phyloP scores from a whole-genome alignment of 2,329 filamentous ascomycete genomes.

The Clonostachys solani region DNA sequence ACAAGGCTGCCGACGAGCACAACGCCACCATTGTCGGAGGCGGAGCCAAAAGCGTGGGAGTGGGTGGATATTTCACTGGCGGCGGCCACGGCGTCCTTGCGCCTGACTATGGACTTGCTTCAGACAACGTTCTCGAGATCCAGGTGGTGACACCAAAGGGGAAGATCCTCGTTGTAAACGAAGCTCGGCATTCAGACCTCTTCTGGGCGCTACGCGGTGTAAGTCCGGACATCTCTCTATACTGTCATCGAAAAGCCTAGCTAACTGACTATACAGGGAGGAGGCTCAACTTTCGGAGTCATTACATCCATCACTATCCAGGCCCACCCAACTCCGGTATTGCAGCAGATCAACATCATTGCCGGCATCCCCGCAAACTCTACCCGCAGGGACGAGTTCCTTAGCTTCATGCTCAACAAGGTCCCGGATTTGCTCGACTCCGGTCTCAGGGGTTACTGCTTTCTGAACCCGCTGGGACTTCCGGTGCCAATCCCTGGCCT shows the following conservation, averaged over 20 bases:
- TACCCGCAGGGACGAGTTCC: slow-evolving; percentile 36
- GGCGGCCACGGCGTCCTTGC: slow-evolving; percentile 55
- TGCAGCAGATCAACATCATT: slow-evolving; percentile 14
- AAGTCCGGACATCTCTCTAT: slow-evolving; percentile 11
- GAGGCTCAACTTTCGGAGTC: slow-evolving; percentile 57
- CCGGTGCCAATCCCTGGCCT: slow-evolving; percentile 21
- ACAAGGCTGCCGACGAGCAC: slow-evolving; percentile 34
- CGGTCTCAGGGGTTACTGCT: slow-evolving; percentile 46
- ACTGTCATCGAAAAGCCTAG: slow-evolving; percentile 2
- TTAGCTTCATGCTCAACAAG: slow-evolving; percentile 38
- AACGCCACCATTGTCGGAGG: slow-evolving; percentile 51
- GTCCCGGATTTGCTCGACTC: slow-evolving; percentile 42
- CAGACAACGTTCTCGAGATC: slow-evolving; percentile 57
- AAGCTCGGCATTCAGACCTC: slow-evolving; percentile 48
- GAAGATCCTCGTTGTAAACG: slow-evolving; percentile 43
- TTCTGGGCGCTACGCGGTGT: slow-evolving; percentile 62
- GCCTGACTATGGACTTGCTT: slow-evolving; percentile 52
- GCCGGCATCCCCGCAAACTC: slow-evolving; percentile 18
- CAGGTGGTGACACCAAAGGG: slow-evolving; percentile 51
- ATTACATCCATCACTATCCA: slow-evolving; percentile 53
- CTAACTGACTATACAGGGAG: slow-evolving; percentile 32
- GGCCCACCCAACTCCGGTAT: slow-evolving; percentile 37
- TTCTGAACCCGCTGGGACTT: slow-evolving; percentile 28
- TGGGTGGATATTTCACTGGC: slow-evolving; percentile 57
- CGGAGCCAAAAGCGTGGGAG: slow-evolving; percentile 48